Conservation (phyloP, 257 asterid genomes). For the Coffea canephora region DNA sequence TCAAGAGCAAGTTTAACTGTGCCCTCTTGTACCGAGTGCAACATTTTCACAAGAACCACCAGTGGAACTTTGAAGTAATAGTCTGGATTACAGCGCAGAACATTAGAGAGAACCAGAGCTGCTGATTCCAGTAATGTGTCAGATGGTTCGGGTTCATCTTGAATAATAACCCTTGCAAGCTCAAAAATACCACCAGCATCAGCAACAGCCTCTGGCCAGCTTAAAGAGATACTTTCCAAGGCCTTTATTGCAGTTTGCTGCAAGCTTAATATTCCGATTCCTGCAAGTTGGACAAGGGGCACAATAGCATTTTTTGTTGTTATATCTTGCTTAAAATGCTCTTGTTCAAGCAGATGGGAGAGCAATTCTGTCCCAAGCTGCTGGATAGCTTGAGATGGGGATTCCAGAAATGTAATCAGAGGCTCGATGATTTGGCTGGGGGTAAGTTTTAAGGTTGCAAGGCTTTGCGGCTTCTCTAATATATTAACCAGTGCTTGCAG, state of each 20-base stretch:
- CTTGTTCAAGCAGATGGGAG: constrained; percentile 77
- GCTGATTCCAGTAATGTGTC: constrained; percentile 74
- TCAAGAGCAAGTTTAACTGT: constrained; percentile 57
- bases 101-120: constrained; percentile 65
- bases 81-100: constrained; percentile 50
- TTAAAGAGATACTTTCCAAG: constrained; percentile 62
- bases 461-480: constrained; percentile 83
- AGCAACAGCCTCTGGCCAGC: constrained; percentile 81
- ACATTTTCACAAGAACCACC: constrained; percentile 72
- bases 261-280: constrained; percentile 65
- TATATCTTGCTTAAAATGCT: constrained; percentile 79
- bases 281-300: constrained; percentile 87
- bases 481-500: constrained; percentile 85
- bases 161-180: constrained; percentile 72
- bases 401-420: constrained; percentile 62
- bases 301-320: constrained; percentile 63
- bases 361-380: constrained; percentile 82
- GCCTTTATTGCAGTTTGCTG: constrained; percentile 82
- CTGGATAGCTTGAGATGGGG: constrained; percentile 83
- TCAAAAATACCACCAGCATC: constrained; percentile 87
- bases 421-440: constrained; percentile 83
- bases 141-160: constrained; percentile 73
- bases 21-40: constrained; percentile 47
- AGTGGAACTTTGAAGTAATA: constrained; percentile 59
- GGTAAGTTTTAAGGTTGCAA: constrained; percentile 57